phyloP scores from a whole-genome alignment of 805 yeast species.

The Metahyphopichia silvanorum region DNA sequence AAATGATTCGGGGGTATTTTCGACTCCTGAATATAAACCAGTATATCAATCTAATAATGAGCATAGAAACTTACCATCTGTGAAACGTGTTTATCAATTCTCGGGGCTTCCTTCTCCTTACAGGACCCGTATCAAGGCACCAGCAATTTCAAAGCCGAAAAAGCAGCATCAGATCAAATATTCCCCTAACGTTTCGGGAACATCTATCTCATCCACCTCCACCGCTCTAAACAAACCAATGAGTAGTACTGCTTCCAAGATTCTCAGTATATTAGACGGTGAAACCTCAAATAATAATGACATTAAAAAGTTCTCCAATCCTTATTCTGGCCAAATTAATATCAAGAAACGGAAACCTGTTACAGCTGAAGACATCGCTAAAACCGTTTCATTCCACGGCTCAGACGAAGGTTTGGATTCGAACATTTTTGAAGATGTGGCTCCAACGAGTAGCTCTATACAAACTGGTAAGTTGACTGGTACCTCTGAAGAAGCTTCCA shows the following conservation, averaged over 20 bases:
- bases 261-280: conserved; percentile 36
- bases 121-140: conserved; percentile 37
- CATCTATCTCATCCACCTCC: conserved; percentile 4
- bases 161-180: conserved; percentile 1
- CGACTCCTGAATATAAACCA: conserved; percentile 38
- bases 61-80: conserved; percentile 25
- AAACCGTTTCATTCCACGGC: conserved; percentile 32
- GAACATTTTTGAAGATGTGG: too few species aligned
- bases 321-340: conserved; percentile 11
- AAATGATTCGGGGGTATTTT: conserved; percentile 17
- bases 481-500: too few species aligned
- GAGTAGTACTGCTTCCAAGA: conserved; percentile 36
- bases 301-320: conserved; percentile 26
- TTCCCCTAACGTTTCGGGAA: conserved; percentile 4
- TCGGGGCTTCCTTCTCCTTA: conserved; percentile 45
- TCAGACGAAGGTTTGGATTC: too few species aligned
- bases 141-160: conserved; percentile 11
- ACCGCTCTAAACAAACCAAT: conserved; percentile 20
- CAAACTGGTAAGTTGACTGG: too few species aligned
- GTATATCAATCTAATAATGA: conserved; percentile 31
- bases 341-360: conserved; percentile 7
- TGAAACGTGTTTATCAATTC: conserved; percentile 42
- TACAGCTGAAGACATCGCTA: conserved; percentile 36
- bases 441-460: too few species aligned
- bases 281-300: conserved; percentile 4